Conservation (phyloP, 805 yeast species). For the Starmera dryadoides region DNA sequence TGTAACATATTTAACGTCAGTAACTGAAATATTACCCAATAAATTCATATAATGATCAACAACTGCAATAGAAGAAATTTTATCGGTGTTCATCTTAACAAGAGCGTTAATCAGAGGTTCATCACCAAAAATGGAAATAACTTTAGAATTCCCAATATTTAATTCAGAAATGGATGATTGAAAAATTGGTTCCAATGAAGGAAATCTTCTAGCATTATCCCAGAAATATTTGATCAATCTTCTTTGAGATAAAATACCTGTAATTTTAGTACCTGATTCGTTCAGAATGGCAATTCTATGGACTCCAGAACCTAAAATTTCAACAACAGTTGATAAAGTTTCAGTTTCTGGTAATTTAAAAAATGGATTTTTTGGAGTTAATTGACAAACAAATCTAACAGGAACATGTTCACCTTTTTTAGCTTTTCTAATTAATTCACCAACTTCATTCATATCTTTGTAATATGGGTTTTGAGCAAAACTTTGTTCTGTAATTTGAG, state of each 20-base stretch:
- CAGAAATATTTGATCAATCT: slow-evolving; percentile 78
- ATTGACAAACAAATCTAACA: slow-evolving; percentile 76
- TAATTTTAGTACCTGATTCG: slow-evolving; percentile 43
- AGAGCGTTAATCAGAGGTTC: slow-evolving; percentile 83
- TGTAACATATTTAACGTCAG: slow-evolving; percentile 86
- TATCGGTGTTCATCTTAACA: slow-evolving; percentile 72
- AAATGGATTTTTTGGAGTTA: slow-evolving; percentile 86
- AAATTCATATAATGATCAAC: slow-evolving; percentile 71
- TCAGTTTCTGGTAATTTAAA: slow-evolving; percentile 67
- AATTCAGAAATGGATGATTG: slow-evolving; percentile 63
- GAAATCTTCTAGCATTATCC: slow-evolving; percentile 88
- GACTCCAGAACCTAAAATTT: slow-evolving; percentile 89
- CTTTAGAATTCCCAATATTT: slow-evolving; percentile 66
- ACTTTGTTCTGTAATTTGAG: slow-evolving; percentile 28
- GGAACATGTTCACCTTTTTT: slow-evolving; percentile 87
- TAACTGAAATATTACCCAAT: slow-evolving; percentile 89
- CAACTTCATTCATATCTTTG: slow-evolving; percentile 32
- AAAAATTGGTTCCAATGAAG: slow-evolving; percentile 68
- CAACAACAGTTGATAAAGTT: slow-evolving; percentile 67
- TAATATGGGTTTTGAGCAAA: slow-evolving; percentile 18
- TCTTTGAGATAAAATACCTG: slow-evolving; percentile 88
- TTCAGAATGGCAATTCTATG: slow-evolving; percentile 84
- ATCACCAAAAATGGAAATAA: slow-evolving; percentile 81
- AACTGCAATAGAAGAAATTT: slow-evolving; percentile 88
- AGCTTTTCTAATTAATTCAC: slow-evolving; percentile 47